Percentiles rank a stretch among this genome's conserved stretches.
Conservation (phyloP, 148 eudicot genomes). For the Rhododendron ferrugineum region DNA sequence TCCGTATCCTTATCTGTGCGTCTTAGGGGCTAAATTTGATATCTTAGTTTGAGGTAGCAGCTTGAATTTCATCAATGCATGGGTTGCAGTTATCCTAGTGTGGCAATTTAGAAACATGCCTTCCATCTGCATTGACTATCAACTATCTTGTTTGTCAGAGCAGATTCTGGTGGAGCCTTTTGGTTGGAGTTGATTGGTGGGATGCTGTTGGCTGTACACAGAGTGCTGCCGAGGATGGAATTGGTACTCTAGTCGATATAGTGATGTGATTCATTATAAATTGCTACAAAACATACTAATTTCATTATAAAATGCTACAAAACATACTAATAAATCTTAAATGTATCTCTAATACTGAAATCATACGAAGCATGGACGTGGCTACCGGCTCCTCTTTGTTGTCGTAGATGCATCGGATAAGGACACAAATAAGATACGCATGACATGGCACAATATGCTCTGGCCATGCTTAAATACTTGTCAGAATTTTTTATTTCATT, state of each 20-base stretch:
- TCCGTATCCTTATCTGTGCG: not conserved
- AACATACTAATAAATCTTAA: not conserved
- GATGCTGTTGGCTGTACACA: constrained; percentile 99
- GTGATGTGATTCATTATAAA: not conserved
- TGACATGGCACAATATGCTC: not conserved
- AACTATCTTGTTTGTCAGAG: constrained; percentile 14
- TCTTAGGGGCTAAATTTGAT: not conserved
- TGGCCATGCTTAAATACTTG: not conserved
- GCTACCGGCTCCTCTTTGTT: not conserved
- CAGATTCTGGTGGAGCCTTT: constrained; percentile 99
- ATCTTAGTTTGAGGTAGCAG: not conserved
- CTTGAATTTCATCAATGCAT: not conserved
- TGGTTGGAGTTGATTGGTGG: constrained; percentile 99
- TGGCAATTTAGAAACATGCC: not conserved
- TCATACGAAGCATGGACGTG: not conserved
- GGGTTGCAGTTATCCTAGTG: not conserved
- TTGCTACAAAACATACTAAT: not conserved
- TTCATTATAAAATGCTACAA: not conserved
- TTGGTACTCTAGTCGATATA: constrained; percentile 37
- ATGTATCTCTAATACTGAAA: not conserved
- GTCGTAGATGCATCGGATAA: not conserved
- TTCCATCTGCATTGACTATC: not conserved
- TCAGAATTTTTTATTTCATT: not conserved
- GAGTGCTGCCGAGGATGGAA: constrained; percentile 99
- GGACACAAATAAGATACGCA: not conserved